phyloP scores from a whole-genome alignment of 75 land plant genomes.

The Picea sitchensis region DNA sequence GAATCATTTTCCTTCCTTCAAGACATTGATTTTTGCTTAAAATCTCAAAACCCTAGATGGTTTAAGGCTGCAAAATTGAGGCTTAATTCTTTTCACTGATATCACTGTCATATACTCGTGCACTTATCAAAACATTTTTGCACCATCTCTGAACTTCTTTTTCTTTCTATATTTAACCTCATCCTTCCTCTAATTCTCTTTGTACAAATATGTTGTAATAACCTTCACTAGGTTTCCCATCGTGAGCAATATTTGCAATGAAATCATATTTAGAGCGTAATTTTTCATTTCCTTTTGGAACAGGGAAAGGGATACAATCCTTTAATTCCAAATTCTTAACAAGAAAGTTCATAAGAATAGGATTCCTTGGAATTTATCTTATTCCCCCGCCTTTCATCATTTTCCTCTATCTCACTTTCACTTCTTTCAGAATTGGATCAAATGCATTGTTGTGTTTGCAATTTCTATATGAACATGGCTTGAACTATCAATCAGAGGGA shows the following conservation, averaged over 20 bases:
- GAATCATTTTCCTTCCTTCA: too few relatives aligned
- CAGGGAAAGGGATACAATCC: slow-evolving; percentile 30
- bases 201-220: slow-evolving; percentile 94
- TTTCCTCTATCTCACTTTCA: too few relatives aligned
- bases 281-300: slow-evolving; percentile 60
- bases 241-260: slow-evolving; percentile 98
- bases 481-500: slow-evolving; percentile 83
- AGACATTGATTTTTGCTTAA: too few relatives aligned
- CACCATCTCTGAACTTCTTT: too few relatives aligned
- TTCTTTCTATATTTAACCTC: slow-evolving; percentile 2
- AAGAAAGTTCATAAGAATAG: slow-evolving; percentile 63
- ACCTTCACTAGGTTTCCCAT: slow-evolving; percentile 98
- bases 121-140: too few relatives aligned
- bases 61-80: too few relatives aligned
- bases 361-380: too few relatives aligned
- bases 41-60: too few relatives aligned
- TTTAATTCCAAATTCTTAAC: slow-evolving; percentile 95
- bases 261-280: slow-evolving; percentile 87
- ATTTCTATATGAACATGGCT: slow-evolving; percentile 82
- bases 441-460: slow-evolving; percentile 31
- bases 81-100: too few relatives aligned
- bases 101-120: too few relatives aligned
- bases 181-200: slow-evolving; percentile 89
- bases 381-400: too few relatives aligned
- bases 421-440: background rate